Conservation (phyloP, 148 eudicot genomes). For the Vaccinium macrocarpon region DNA sequence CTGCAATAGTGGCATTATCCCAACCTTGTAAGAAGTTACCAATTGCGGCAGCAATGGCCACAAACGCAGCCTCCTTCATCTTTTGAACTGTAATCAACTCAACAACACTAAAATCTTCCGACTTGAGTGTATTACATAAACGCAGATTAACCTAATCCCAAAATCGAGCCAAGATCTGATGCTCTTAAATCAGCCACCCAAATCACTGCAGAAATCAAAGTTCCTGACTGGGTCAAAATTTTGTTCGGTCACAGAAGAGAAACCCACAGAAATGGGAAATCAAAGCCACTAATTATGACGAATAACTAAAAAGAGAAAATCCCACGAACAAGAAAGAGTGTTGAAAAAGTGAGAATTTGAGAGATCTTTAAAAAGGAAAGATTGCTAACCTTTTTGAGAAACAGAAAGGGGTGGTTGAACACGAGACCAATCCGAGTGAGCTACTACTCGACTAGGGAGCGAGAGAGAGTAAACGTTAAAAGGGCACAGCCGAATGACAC, state of each 20-base stretch:
- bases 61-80: conserved; percentile 70
- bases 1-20: conserved; percentile 87
- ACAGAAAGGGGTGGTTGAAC: background rate
- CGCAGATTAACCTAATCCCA: background rate
- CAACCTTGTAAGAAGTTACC: conserved; percentile 82
- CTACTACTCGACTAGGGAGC: background rate
- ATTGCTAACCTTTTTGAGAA: conserved; percentile 4
- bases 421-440: background rate
- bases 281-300: background rate
- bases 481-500: background rate
- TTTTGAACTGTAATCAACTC: background rate
- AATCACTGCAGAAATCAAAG: background rate
- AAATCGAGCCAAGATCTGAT: conserved; percentile 14
- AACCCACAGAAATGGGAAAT: conserved; percentile 3
- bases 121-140: background rate
- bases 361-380: background rate
- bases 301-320: background rate
- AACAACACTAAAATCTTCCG: background rate
- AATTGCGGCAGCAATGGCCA: conserved; percentile 69
- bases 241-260: background rate
- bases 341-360: background rate
- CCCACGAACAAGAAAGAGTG: background rate
- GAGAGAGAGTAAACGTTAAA: background rate
- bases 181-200: background rate
- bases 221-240: background rate